phyloP scores from a whole-genome alignment of 176 grass and related monocot species.

The Carex kokanica region DNA sequence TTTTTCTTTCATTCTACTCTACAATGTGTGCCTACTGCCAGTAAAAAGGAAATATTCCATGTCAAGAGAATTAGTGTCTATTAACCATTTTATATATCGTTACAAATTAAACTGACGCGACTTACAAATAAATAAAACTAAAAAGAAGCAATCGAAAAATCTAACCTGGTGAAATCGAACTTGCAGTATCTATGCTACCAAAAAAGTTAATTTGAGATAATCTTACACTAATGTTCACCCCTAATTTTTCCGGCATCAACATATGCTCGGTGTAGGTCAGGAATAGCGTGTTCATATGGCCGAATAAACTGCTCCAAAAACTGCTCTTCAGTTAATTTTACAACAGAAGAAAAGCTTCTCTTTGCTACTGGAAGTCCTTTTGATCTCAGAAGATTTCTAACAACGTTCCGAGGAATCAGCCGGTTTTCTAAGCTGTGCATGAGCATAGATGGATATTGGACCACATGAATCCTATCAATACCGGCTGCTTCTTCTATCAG shows the following conservation, averaged over 20 bases:
- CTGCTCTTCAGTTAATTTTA: neutral
- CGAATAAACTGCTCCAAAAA: slow-evolving; percentile 38
- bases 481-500: slow-evolving; percentile 11
- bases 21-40: neutral
- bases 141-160: neutral
- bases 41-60: neutral
- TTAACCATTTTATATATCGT: neutral
- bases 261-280: neutral
- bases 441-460: slow-evolving; percentile 29
- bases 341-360: neutral
- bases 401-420: slow-evolving; percentile 40
- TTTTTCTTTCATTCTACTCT: neutral
- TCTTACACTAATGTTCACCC: too few relatives aligned
- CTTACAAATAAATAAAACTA: neutral
- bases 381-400: slow-evolving; percentile 18
- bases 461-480: slow-evolving; percentile 8
- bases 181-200: neutral
- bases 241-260: too few relatives aligned
- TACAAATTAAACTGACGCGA: neutral
- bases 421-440: slow-evolving; percentile 44
- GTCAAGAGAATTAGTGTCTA: neutral
- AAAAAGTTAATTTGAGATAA: too few relatives aligned
- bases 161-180: neutral
- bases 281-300: slow-evolving; percentile 24
- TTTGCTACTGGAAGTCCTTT: neutral